Conservation (phyloP, 768 basidiomycete genomes). For the Lentinula edodes region DNA sequence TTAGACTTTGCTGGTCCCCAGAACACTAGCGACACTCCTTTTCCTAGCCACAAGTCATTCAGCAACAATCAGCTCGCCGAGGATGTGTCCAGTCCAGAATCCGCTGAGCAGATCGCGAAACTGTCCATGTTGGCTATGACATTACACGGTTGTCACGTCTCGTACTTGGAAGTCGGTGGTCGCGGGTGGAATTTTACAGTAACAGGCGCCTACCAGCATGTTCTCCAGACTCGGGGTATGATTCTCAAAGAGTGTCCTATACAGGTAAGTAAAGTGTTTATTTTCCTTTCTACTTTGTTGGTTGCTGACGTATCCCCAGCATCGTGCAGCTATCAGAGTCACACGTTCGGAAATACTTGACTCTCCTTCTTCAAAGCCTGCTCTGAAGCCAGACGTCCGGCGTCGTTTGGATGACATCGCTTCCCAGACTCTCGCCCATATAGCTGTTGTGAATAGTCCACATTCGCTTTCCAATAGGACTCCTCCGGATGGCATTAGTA, state of each 20-base stretch:
- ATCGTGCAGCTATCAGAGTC: constrained; percentile 83
- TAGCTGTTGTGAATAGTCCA: constrained; percentile 88
- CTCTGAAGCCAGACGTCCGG: constrained; percentile 77
- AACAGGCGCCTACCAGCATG: constrained; percentile 88
- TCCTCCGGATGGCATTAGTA: constrained; percentile 72
- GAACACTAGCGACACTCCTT: constrained; percentile 33
- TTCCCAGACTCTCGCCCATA: constrained; percentile 85
- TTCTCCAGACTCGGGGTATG: constrained; percentile 84
- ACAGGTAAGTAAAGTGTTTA: constrained; percentile 43
- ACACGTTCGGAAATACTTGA: constrained; percentile 92
- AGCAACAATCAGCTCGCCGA: constrained; percentile 20
- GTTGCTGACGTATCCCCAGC: constrained; percentile 34
- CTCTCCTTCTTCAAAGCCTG: constrained; percentile 69
- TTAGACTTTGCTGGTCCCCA: constrained; percentile 50
- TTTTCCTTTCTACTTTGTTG: constrained; percentile 7
- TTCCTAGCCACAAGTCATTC: constrained; percentile 27
- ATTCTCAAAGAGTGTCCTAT: constrained; percentile 87
- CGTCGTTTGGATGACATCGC: constrained; percentile 92
- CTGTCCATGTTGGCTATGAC: constrained; percentile 76
- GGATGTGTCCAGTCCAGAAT: constrained; percentile 13
- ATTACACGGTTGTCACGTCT: constrained; percentile 78
- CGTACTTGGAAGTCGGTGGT: constrained; percentile 70
- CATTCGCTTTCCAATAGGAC: constrained; percentile 69
- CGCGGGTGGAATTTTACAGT: constrained; percentile 86
- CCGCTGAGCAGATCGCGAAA: constrained; percentile 20